Conservation (phyloP, 129 eudicot species). For the Saussurea involucrata region DNA sequence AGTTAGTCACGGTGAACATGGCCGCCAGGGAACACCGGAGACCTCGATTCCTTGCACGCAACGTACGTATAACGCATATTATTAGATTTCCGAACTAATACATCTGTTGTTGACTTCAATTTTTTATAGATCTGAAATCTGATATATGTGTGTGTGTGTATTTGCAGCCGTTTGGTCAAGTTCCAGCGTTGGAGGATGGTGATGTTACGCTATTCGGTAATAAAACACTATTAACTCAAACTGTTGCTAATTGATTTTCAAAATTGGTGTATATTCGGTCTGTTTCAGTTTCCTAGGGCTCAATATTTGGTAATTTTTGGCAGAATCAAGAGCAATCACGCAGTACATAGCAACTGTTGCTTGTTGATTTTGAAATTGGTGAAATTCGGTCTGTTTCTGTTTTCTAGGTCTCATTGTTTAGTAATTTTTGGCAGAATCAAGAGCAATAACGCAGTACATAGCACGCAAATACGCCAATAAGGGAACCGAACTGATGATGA, state of each 20-base stretch:
- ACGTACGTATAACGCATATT: slow-evolving; percentile 23
- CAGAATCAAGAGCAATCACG: slow-evolving; percentile 49
- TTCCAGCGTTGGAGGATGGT: slow-evolving; percentile 54
- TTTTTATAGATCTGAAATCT: not conserved
- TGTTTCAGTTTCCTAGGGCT: slow-evolving; percentile 1
- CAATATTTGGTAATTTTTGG: not conserved
- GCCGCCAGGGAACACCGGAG: slow-evolving; percentile 32
- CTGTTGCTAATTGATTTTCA: not conserved
- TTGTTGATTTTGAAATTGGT: not conserved
- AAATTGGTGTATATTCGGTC: not conserved
- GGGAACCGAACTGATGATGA: slow-evolving; percentile 35
- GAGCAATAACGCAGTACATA: slow-evolving; percentile 45
- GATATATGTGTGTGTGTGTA: not conserved
- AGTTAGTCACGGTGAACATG: slow-evolving; percentile 37
- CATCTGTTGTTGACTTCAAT: not conserved
- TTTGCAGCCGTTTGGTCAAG: slow-evolving; percentile 65
- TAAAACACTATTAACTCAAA: not conserved
- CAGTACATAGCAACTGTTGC: not conserved
- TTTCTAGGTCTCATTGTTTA: not conserved
- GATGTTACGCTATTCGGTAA: slow-evolving; percentile 53
- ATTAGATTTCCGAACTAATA: not conserved
- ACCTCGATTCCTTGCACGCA: slow-evolving; percentile 35
- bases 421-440: slow-evolving; percentile 34
- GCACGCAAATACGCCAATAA: slow-evolving; percentile 38
- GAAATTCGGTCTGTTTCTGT: not conserved